Evolutionary conservation across 768 basidiomycete genomes (phyloP).

Genomic region (Russula emetica): DNA sequence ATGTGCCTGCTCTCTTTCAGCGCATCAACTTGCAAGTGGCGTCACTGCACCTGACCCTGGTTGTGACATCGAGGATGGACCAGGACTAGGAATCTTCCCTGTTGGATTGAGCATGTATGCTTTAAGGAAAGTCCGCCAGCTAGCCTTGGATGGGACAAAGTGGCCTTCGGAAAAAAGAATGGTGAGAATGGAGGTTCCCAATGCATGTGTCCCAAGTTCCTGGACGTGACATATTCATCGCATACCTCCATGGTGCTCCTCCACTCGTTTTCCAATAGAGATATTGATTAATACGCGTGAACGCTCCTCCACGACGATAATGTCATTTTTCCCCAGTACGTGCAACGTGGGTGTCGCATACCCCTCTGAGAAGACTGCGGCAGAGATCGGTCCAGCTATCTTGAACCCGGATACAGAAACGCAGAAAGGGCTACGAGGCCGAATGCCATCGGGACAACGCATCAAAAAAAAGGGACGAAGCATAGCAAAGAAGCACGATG

Average conservation of each 20-base stretch:
- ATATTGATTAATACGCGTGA: conserved; percentile 52
- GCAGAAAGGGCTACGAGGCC: conserved; percentile 56
- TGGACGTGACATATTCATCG: not conserved
- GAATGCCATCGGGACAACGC: conserved; percentile 5
- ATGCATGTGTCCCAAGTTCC: not conserved
- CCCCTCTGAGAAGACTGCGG: conserved; percentile 45
- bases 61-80: conserved; percentile 33
- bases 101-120: conserved; percentile 57
- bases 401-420: conserved; percentile 73
- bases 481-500: conserved; percentile 10
- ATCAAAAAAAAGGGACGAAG: conserved; percentile 2
- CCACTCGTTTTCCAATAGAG: conserved; percentile 57
- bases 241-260: conserved; percentile 77
- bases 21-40: conserved; percentile 31
- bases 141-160: conserved; percentile 73
- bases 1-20: not conserved
- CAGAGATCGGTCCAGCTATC: conserved; percentile 43
- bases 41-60: conserved; percentile 48
- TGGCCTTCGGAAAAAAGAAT: conserved; percentile 49
- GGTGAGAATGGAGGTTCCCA: not conserved
- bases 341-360: conserved; percentile 74
- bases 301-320: conserved; percentile 68
- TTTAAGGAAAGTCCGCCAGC: conserved; percentile 71
- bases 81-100: conserved; percentile 46
- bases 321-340: conserved; percentile 70